Conservation (phyloP, 2,329 filamentous ascomycete genomes). For the Pyrenochaeta sp. region DNA sequence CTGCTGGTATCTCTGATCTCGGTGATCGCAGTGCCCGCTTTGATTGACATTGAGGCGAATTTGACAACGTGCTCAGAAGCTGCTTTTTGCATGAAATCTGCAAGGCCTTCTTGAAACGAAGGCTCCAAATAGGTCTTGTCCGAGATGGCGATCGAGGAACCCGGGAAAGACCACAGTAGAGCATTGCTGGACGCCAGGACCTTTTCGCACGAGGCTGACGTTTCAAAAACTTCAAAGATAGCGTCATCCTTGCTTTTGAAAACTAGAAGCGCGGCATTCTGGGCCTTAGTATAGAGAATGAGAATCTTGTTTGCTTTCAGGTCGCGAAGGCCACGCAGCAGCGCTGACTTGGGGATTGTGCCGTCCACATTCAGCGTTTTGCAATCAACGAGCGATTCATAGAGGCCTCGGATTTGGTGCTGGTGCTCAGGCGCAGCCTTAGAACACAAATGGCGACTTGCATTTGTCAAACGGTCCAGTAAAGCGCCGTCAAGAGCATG, state of each 20-base stretch:
- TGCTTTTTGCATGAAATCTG: constrained; percentile 64
- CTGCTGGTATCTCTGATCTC: constrained; percentile 66
- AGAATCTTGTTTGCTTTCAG: constrained; percentile 38
- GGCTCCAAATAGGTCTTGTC: constrained; percentile 45
- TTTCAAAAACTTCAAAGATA: constrained; percentile 69
- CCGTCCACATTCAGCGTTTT: constrained; percentile 31
- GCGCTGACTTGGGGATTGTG: constrained; percentile 27
- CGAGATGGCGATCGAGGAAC: constrained; percentile 58
- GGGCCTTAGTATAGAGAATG: constrained; percentile 55
- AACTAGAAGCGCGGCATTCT: constrained; percentile 59
- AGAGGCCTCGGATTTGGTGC: constrained; percentile 18
- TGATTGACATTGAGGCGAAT: constrained; percentile 61
- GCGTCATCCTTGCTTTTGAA: constrained; percentile 28
- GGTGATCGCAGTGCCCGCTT: constrained; percentile 57
- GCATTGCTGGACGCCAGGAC: constrained; percentile 62
- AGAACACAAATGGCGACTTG: constrained; percentile 25
- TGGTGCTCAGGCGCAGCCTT: constrained; percentile 14
- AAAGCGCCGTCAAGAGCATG: constrained; percentile 37
- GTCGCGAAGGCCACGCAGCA: constrained; percentile 26
- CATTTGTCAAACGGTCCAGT: constrained; percentile 34
- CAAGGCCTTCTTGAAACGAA: constrained; percentile 58
- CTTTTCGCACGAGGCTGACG: constrained; percentile 60
- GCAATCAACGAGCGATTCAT: constrained; percentile 21
- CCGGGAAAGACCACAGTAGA: constrained; percentile 68
- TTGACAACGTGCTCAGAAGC: constrained; percentile 61